Evolutionary conservation across 2,329 filamentous ascomycete species (phyloP).

Genomic region (Onygenales sp.): DNA sequence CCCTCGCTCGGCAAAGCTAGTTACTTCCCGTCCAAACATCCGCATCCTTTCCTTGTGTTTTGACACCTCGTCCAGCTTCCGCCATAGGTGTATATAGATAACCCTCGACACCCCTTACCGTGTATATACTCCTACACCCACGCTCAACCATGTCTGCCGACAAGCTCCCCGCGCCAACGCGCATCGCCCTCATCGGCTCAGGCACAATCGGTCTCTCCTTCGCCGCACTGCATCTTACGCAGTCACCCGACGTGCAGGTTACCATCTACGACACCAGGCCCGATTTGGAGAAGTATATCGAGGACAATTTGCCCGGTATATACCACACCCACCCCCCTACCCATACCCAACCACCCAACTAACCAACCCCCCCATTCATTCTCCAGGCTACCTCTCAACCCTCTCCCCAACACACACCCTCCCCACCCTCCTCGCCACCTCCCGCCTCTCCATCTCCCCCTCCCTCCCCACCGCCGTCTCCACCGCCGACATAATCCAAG

Average conservation of each 20-base stretch:
- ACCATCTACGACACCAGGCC: slow-evolving; percentile 43
- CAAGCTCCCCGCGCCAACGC: slow-evolving; percentile 1
- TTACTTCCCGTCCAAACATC: no score
- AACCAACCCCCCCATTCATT: slow-evolving; percentile 26
- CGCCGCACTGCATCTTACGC: slow-evolving; percentile 43
- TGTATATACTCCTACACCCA: no score
- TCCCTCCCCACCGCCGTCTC: slow-evolving; percentile 32
- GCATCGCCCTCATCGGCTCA: slow-evolving; percentile 28
- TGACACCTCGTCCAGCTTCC: no score
- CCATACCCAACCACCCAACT: neutral
- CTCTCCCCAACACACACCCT: slow-evolving; percentile 6
- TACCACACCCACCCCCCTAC: slow-evolving; percentile 7
- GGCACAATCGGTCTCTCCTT: slow-evolving; percentile 47
- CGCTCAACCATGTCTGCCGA: neutral
- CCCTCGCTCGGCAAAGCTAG: no score
- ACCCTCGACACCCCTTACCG: no score
- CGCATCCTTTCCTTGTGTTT: no score
- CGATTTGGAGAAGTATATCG: slow-evolving; percentile 37
- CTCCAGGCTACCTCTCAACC: slow-evolving; percentile 24
- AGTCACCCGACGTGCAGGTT: slow-evolving; percentile 27
- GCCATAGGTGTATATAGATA: no score
- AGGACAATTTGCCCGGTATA: neutral
- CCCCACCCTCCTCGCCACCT: slow-evolving; percentile 16
- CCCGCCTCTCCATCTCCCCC: slow-evolving; percentile 27
- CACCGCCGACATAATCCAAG: slow-evolving; percentile 46